phyloP scores from a whole-genome alignment of 257 asterid species.

The Asclepias syriaca region DNA sequence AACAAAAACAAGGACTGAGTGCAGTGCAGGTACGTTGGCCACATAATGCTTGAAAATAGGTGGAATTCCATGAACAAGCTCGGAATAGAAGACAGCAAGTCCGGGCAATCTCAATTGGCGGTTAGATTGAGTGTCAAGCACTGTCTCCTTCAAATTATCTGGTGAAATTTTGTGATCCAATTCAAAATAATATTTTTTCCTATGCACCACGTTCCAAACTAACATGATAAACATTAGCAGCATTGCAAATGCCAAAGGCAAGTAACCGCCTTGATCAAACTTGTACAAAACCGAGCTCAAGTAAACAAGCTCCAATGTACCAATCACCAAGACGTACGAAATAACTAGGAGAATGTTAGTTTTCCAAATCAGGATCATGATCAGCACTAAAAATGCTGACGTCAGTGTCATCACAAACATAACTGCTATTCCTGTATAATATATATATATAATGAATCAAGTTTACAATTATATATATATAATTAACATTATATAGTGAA shows the following conservation, averaged over 20 bases:
- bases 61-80: conserved; percentile 62
- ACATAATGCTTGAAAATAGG: conserved; percentile 58
- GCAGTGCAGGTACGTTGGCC: conserved; percentile 45
- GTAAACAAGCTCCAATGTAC: conserved; percentile 36
- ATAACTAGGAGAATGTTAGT: conserved; percentile 36
- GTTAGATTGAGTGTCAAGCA: conserved; percentile 10
- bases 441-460: too few relatives aligned
- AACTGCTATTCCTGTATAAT: conserved; percentile 48
- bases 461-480: too few relatives aligned
- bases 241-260: conserved; percentile 44
- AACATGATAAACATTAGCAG: conserved; percentile 41
- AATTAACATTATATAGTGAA: too few relatives aligned
- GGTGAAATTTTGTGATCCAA: conserved; percentile 44
- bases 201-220: conserved; percentile 42
- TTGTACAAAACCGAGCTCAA: conserved; percentile 52
- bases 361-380: conserved; percentile 67
- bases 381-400: conserved; percentile 36
- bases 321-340: conserved; percentile 25
- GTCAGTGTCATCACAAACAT: conserved; percentile 55
- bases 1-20: conserved; percentile 44
- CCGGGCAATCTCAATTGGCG: conserved; percentile 32
- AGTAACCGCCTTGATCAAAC: conserved; percentile 47
- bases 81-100: conserved; percentile 53
- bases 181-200: conserved; percentile 46
- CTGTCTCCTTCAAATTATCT: conserved; percentile 23